Base-by-base conservation (phyloP, 495 filamentous ascomycete genomes). In the Umbilicaria muhlenbergii region DNA sequence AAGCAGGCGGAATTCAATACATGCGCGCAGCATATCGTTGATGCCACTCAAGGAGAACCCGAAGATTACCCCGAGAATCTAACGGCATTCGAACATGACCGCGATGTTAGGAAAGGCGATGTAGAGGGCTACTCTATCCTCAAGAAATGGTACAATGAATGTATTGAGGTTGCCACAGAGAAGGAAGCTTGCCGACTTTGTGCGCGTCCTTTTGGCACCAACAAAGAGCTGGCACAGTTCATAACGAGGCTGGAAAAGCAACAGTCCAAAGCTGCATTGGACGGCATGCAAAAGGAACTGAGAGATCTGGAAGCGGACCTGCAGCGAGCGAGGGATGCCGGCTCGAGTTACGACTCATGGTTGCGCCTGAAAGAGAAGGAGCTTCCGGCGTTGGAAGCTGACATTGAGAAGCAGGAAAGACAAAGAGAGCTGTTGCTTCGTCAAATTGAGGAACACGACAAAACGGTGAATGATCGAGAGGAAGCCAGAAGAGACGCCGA, bases 401-500 rank as follows among this genome's bases (percentile, higher is more conserved):
- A 89, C 38, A 65, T 81, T 15, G 59, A 66, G 32, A 58, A 67
- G 10, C 58, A 69, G 39, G 66, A 71, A 51, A 53, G 52, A 10
- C 69, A 78, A 51, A 75, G 74, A 35, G 73, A 72, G 34, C 56
- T 59, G 32, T 63, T 89, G 36, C 60, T 87, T 39, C 67, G 66
- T 28, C 67, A 76, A 37, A 62, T 91, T 7, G 86, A 95, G 51
- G 65, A 76, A 17, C 74, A 86, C 48, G 89, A 94, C 51, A 70
- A 66, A 11, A 55, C 66, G 32, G 78, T 94, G 50, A 69, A 68
- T 39, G 70, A 82, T 39, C 73, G 65, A 18, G 65, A 72, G 37
- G 71, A 80, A 19, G 73, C 69, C 36, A 83, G 76, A 56, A 70
- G 74, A 47, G 86, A 93, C 38, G 66, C 84, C 10, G 86, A 94